A percentile compares a stretch with the other conserved stretches of the same genome.
phyloP scores from a whole-genome alignment of 148 eudicot genomes.

The Fagopyrum homotropicum region DNA sequence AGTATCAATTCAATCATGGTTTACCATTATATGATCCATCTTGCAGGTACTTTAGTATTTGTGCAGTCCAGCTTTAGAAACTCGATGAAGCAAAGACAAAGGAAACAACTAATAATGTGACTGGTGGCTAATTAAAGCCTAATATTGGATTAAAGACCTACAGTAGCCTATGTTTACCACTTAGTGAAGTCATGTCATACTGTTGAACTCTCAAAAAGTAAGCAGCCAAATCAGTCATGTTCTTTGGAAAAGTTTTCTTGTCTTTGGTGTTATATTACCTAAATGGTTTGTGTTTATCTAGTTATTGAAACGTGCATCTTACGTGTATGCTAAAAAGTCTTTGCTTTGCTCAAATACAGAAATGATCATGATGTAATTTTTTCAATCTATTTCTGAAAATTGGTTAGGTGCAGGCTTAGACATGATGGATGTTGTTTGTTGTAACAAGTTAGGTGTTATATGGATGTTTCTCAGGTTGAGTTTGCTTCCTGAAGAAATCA shows the following conservation, averaged over 20 bases:
- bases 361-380: background rate
- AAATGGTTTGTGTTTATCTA: background rate
- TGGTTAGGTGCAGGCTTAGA: no score
- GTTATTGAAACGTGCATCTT: background rate
- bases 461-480: background rate
- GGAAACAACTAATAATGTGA: background rate
- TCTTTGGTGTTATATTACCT: background rate
- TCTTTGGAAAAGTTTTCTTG: background rate
- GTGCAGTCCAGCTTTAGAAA: background rate
- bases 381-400: no score
- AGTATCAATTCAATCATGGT: background rate
- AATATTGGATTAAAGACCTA: background rate
- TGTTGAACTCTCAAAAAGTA: background rate
- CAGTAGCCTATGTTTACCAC: background rate
- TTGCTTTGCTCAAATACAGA: background rate
- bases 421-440: background rate
- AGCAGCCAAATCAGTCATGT: background rate
- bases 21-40: background rate
- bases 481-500: background rate
- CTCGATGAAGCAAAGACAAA: background rate
- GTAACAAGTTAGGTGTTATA: background rate
- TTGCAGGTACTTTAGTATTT: background rate
- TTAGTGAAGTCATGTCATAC: background rate
- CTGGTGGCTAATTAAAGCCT: background rate
- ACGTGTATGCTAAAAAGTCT: background rate